A percentile compares a stretch with the other conserved stretches of the same genome.
These are phyloP conservation scores for Leptoxyphium fumago DNA, from an alignment of 2,329 filamentous ascomycete species.

Conservation along the genomic window DNA sequence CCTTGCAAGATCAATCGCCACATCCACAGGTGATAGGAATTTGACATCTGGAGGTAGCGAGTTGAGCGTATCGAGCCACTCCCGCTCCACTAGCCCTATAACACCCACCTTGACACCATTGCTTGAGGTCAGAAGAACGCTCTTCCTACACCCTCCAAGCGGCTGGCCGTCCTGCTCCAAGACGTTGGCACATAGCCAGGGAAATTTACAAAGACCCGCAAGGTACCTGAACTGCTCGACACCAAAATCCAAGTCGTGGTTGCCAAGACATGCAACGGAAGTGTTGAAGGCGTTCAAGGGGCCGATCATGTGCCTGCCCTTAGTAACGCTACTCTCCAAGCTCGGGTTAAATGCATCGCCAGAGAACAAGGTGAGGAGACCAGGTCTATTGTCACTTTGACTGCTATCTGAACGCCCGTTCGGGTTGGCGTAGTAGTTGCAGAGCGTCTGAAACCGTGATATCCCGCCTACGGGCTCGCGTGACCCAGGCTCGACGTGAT, in stretches of 20 bases:
- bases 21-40: slow-evolving; percentile 64
- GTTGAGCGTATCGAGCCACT: slow-evolving; percentile 85
- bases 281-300: slow-evolving; percentile 66
- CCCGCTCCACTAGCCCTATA: slow-evolving; percentile 71
- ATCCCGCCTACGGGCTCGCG: slow-evolving; percentile 73
- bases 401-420: background rate
- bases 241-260: slow-evolving; percentile 88
- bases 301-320: slow-evolving; percentile 77
- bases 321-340: slow-evolving; percentile 76
- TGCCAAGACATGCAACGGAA: slow-evolving; percentile 72
- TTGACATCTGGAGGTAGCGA: slow-evolving; percentile 65
- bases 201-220: slow-evolving; percentile 61
- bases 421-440: slow-evolving; percentile 48
- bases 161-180: slow-evolving; percentile 65
- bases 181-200: slow-evolving; percentile 82
- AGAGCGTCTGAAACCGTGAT: slow-evolving; percentile 63
- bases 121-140: slow-evolving; percentile 60
- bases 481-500: slow-evolving; percentile 65
- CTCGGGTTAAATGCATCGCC: slow-evolving; percentile 89
- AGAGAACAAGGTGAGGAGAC: slow-evolving; percentile 68
- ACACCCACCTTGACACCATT: slow-evolving; percentile 78
- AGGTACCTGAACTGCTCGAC: slow-evolving; percentile 66
- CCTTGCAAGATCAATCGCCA: slow-evolving; percentile 62
- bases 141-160: slow-evolving; percentile 61
- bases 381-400: slow-evolving; percentile 36